These are phyloP conservation scores for Pythium oligandrum DNA, from an alignment of 352 stramenopile species.

Conservation along the genomic window DNA sequence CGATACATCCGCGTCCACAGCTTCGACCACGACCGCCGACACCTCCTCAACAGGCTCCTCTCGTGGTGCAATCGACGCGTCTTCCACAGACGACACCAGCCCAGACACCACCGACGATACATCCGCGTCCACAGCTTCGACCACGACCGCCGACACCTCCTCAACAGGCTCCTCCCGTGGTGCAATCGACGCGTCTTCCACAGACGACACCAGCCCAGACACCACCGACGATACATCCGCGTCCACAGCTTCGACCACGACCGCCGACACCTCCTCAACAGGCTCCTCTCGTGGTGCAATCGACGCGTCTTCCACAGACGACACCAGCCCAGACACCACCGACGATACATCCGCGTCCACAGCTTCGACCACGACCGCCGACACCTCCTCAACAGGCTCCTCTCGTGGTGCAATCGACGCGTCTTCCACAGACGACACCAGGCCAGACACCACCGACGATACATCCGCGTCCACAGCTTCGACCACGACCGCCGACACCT, in stretches of 20 bases:
- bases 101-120: background rate
- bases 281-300: too few species aligned
- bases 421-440: slow-evolving; percentile 4
- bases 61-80: background rate
- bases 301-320: slow-evolving; percentile 2
- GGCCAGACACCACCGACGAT: background rate
- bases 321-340: background rate
- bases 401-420: background rate
- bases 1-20: background rate
- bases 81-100: slow-evolving; percentile 2
- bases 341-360: background rate
- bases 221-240: background rate
- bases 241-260: background rate
- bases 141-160: background rate
- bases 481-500: background rate
- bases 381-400: too few species aligned
- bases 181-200: background rate
- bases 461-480: background rate
- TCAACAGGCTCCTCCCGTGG: too few species aligned
- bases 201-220: background rate
- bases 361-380: background rate
- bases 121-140: background rate
- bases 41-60: too few species aligned
- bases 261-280: background rate
- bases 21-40: background rate